Evolutionary conservation across 2,329 filamentous ascomycete species (phyloP).

Genomic region (Daldinia eschscholtzii): DNA sequence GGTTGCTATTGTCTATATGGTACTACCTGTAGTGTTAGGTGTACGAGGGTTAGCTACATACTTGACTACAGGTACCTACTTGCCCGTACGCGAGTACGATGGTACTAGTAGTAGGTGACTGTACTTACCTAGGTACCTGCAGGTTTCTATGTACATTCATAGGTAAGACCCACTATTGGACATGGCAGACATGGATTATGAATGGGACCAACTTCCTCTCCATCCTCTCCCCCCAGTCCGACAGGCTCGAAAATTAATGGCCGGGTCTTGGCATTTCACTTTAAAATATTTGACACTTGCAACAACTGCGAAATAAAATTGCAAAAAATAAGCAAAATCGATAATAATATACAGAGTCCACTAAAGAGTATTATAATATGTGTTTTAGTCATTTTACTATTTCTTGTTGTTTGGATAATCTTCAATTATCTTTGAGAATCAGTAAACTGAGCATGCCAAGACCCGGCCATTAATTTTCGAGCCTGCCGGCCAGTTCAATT

Average conservation of each 20-base stretch:
- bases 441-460: too few species aligned
- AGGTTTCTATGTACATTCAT: not conserved
- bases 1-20: not conserved
- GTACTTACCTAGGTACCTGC: not conserved
- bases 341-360: too few species aligned
- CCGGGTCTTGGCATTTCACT: too few species aligned
- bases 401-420: too few species aligned
- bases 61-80: not conserved
- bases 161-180: not conserved
- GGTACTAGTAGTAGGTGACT: not conserved
- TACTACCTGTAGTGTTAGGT: not conserved
- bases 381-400: too few species aligned
- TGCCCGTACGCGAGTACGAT: not conserved
- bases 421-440: too few species aligned
- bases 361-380: too few species aligned
- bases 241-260: too few species aligned
- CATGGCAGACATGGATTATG: conserved; percentile 10
- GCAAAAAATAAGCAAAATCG: too few species aligned
- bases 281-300: too few species aligned
- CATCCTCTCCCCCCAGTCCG: conserved; percentile 6
- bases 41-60: not conserved
- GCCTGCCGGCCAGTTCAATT: conserved; percentile 27
- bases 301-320: too few species aligned
- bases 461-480: too few species aligned
- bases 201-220: not conserved